phyloP scores from a whole-genome alignment of 345 rosid species.

The Aurinia saxatilis region DNA sequence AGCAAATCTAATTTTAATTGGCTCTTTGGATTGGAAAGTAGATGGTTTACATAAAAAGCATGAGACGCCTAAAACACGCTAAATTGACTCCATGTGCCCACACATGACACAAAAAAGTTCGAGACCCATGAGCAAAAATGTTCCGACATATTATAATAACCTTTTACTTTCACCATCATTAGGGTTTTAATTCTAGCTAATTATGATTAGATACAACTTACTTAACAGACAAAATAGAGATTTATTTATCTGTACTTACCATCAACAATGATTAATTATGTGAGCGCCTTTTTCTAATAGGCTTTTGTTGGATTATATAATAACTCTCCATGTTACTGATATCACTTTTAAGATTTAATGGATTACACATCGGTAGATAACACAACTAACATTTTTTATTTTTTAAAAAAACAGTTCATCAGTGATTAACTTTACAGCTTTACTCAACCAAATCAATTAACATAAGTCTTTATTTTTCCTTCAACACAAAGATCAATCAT shows the following conservation, averaged over 20 bases:
- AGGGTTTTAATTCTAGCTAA: neutral
- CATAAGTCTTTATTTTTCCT: neutral
- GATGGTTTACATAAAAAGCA: constrained; percentile 16
- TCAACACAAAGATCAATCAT: constrained; percentile 13
- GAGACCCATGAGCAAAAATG: neutral
- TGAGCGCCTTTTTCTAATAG: neutral
- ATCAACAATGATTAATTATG: neutral
- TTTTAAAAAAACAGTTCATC: neutral
- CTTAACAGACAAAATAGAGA: neutral
- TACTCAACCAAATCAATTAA: constrained; percentile 8
- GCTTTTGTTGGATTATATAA: too few relatives aligned
- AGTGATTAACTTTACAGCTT: constrained; percentile 2
- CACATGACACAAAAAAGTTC: constrained; percentile 9
- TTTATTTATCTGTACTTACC: neutral
- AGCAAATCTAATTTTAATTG: neutral
- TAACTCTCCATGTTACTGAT: neutral
- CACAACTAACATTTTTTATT: neutral
- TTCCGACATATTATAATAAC: constrained; percentile 18
- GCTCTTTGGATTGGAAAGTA: constrained; percentile 18
- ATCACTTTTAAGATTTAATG: neutral
- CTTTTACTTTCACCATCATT: constrained; percentile 16
- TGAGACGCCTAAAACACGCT: constrained; percentile 26
- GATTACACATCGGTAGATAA: neutral
- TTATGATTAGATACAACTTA: neutral
- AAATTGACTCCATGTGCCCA: constrained; percentile 22